These are phyloP conservation scores for Dioscorea cayenensis DNA, from an alignment of 116 monocot genomes.

Conservation along the genomic window DNA sequence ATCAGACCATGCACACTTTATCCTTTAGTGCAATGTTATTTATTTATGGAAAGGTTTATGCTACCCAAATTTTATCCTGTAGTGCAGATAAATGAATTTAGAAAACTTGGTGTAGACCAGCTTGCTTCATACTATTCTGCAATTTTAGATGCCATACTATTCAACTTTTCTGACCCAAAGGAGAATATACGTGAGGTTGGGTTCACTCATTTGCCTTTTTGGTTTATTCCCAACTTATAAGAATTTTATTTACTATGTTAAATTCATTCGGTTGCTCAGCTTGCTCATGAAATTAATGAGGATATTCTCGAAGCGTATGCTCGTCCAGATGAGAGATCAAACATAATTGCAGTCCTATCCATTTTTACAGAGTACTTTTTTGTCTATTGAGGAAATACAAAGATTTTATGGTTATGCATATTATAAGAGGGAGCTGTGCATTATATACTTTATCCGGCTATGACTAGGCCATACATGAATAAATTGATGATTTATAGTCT, in stretches of 20 bases:
- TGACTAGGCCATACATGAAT: not conserved
- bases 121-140: constrained; percentile 95
- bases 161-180: constrained; percentile 94
- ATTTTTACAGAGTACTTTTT: constrained; percentile 75
- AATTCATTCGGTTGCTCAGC: constrained; percentile 23
- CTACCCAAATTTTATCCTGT: not conserved
- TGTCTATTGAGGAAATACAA: constrained; percentile 6
- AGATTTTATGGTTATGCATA: constrained; percentile 24
- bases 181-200: constrained; percentile 90
- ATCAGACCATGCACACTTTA: not conserved
- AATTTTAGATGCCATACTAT: constrained; percentile 89
- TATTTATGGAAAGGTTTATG: not conserved
- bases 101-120: constrained; percentile 92
- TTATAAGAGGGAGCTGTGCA: not conserved
- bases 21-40: not conserved
- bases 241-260: too few species aligned
- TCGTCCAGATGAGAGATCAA: constrained; percentile 81
- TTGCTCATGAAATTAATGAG: constrained; percentile 98
- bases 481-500: too few species aligned
- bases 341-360: constrained; percentile 65
- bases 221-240: not conserved
- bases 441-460: not conserved
- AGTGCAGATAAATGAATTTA: constrained; percentile 97
- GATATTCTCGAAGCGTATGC: constrained; percentile 71
- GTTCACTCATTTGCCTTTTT: not conserved